Conservation (phyloP, 805 yeast species). For the Yarrowia deformans region DNA sequence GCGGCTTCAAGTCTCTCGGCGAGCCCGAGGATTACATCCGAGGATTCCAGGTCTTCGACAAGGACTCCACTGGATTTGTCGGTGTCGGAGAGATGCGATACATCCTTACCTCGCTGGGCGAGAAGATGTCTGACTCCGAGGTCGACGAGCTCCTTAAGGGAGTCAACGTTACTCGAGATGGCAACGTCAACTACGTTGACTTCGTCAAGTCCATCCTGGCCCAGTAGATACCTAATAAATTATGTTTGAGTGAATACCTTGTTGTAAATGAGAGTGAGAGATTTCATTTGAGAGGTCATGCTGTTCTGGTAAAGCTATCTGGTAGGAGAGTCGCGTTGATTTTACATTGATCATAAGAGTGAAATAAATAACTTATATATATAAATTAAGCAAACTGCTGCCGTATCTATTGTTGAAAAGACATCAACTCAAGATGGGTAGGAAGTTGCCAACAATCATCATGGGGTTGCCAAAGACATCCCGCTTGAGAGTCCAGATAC, state of each 20-base stretch:
- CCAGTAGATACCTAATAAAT: constrained; percentile 58
- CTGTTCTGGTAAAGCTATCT: too few relatives aligned
- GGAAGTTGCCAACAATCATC: constrained; percentile 93
- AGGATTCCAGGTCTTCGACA: constrained; percentile 97
- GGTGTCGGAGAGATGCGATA: constrained; percentile 97
- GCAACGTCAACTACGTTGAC: constrained; percentile 90
- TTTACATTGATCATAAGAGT: constrained; percentile 10
- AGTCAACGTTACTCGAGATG: constrained; percentile 90
- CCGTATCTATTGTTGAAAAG: not conserved
- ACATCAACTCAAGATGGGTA: constrained; percentile 63
- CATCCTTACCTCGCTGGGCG: constrained; percentile 94
- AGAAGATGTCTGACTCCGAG: constrained; percentile 85
- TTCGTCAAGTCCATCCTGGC: constrained; percentile 93
- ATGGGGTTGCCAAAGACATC: constrained; percentile 97
- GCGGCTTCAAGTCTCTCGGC: constrained; percentile 86
- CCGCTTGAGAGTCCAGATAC: constrained; percentile 91
- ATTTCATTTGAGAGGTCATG: too few relatives aligned
- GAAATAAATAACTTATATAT: constrained; percentile 15
- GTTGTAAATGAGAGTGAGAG: not conserved
- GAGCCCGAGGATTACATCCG: constrained; percentile 92
- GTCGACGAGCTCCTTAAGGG: constrained; percentile 97
- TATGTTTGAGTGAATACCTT: constrained; percentile 25
- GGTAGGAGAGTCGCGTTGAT: not conserved
- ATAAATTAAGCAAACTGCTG: not conserved
- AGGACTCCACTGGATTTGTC: constrained; percentile 92